Conservation (phyloP, 2,329 filamentous ascomycete genomes). For the Exserohilum rostratum region DNA sequence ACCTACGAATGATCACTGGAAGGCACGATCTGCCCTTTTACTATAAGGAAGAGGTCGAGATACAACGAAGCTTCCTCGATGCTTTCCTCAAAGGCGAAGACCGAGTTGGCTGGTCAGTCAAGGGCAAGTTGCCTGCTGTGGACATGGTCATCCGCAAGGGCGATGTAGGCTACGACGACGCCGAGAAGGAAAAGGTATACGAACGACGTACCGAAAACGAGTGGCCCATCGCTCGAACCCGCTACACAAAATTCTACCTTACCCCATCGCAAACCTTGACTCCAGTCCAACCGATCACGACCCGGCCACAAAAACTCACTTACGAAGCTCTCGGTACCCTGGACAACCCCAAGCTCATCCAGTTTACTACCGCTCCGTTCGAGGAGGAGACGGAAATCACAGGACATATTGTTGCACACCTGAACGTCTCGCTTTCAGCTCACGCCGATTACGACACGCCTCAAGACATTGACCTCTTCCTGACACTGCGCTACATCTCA, state of each 20-base stretch:
- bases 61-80: constrained; percentile 71
- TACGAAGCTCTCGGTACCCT: constrained; percentile 67
- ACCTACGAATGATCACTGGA: constrained; percentile 71
- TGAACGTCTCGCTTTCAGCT: constrained; percentile 64
- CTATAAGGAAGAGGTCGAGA: constrained; percentile 69
- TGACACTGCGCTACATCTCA: constrained; percentile 65
- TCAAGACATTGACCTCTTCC: constrained; percentile 67
- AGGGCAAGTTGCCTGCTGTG: constrained; percentile 66
- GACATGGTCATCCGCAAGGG: constrained; percentile 68
- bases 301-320: constrained; percentile 52
- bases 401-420: constrained; percentile 68
- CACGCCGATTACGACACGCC: constrained; percentile 50
- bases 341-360: constrained; percentile 59
- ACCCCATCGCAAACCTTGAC: constrained; percentile 55
- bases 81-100: constrained; percentile 74
- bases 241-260: constrained; percentile 68
- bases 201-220: constrained; percentile 62
- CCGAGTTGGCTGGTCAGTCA: constrained; percentile 62
- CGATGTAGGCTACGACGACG: constrained; percentile 69
- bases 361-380: constrained; percentile 65
- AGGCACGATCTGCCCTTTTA: constrained; percentile 76
- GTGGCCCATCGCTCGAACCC: constrained; percentile 71
- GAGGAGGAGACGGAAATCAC: constrained; percentile 71
- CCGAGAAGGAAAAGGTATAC: constrained; percentile 64
- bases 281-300: constrained; percentile 34